A percentile compares a stretch with the other conserved stretches of the same genome.
These are phyloP conservation scores for Xylaria sp. DNA, from an alignment of 2,329 filamentous ascomycete species.

Conservation along the genomic window DNA sequence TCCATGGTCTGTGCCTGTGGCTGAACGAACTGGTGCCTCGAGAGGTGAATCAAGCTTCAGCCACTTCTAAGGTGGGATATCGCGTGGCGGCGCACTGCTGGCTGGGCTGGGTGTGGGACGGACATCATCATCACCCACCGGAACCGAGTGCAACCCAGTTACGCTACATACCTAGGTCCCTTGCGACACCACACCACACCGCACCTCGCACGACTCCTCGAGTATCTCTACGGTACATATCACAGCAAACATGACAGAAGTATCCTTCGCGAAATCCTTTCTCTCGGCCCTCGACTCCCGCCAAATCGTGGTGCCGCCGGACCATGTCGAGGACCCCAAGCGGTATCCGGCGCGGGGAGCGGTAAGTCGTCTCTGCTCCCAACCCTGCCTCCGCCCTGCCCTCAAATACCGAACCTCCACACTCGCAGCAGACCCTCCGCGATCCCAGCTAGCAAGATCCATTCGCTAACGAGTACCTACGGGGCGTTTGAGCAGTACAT, in stretches of 20 bases:
- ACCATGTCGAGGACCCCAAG: slow-evolving; percentile 87
- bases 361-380: slow-evolving; percentile 54
- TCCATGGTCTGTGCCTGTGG: too few species aligned
- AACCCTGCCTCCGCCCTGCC: slow-evolving; percentile 14
- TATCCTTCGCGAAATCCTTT: slow-evolving; percentile 82
- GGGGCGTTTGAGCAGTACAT: slow-evolving; percentile 70
- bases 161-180: too few species aligned
- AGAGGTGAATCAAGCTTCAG: slow-evolving; percentile 21
- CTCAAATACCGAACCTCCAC: too few species aligned
- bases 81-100: too few species aligned
- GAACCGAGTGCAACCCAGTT: slow-evolving; percentile 4
- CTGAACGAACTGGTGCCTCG: neutral
- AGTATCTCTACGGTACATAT: too few species aligned
- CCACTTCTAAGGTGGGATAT: slow-evolving; percentile 31
- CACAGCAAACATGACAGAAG: slow-evolving; percentile 69
- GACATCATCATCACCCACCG: slow-evolving; percentile 22
- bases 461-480: too few species aligned
- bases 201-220: neutral
- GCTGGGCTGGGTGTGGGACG: slow-evolving; percentile 17
- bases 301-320: slow-evolving; percentile 78
- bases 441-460: slow-evolving; percentile 9
- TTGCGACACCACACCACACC: slow-evolving; percentile 10
- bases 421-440: slow-evolving; percentile 1
- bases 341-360: slow-evolving; percentile 75
- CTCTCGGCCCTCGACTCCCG: slow-evolving; percentile 78